phyloP scores from a whole-genome alignment of 2,329 filamentous ascomycete species.

The Botrytis cinerea region DNA sequence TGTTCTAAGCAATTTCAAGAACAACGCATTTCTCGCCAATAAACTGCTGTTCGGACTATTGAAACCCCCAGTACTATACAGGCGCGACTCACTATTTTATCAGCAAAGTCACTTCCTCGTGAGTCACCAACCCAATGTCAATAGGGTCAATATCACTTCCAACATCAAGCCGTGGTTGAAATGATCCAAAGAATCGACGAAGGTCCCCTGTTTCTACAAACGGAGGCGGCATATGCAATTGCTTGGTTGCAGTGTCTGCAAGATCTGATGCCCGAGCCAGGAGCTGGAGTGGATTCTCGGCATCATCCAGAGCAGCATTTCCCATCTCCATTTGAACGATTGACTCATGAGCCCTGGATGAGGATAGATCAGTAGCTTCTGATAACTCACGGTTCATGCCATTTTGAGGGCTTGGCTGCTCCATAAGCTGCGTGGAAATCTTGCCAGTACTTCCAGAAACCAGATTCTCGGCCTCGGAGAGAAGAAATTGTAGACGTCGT shows the following conservation, averaged over 20 bases:
- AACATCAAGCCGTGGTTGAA: slow-evolving; percentile 63
- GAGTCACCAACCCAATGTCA: slow-evolving; percentile 66
- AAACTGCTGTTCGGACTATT: not conserved
- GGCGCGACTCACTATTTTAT: slow-evolving; percentile 59
- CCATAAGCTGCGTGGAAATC: slow-evolving; percentile 28
- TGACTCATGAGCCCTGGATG: not conserved
- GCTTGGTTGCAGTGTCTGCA: slow-evolving; percentile 30
- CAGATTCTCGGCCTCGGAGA: slow-evolving; percentile 50
- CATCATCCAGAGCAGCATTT: slow-evolving; percentile 66
- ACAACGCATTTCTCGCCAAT: not conserved
- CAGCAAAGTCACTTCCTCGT: slow-evolving; percentile 63
- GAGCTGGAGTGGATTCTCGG: slow-evolving; percentile 73
- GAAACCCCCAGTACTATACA: not conserved
- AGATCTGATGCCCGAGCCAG: slow-evolving; percentile 73
- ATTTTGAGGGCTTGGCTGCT: not conserved
- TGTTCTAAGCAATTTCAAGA: not conserved
- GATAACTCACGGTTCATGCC: not conserved
- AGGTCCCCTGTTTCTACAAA: slow-evolving; percentile 45
- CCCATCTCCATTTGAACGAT: slow-evolving; percentile 42
- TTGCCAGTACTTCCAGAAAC: slow-evolving; percentile 35
- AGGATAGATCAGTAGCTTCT: not conserved
- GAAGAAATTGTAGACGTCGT: slow-evolving; percentile 52
- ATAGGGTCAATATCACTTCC: slow-evolving; percentile 68
- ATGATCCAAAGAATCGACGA: slow-evolving; percentile 66
- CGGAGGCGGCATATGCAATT: slow-evolving; percentile 8